Evolutionary conservation across 108 stramenopile species (phyloP).

Genomic region (Pseudonitzschia multistriata): DNA sequence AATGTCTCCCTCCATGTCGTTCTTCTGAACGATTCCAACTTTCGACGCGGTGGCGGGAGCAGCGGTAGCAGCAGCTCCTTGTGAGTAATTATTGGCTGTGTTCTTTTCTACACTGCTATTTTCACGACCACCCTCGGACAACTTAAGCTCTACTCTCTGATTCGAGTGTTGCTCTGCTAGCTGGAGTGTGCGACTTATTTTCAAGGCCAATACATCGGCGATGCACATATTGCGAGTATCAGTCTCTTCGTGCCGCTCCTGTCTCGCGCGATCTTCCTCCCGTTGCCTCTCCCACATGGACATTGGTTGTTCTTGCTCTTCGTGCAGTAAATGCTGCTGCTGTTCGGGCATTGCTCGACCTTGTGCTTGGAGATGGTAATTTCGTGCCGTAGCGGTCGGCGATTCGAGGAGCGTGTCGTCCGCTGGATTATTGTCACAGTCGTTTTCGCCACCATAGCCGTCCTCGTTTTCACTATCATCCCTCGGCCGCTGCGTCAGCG

Average conservation of each 20-base stretch:
- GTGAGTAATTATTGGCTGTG: neutral
- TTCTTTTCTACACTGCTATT: neutral
- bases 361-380: neutral
- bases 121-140: constrained; percentile 11
- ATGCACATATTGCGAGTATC: neutral
- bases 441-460: neutral
- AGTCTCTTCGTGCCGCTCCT: neutral
- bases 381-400: neutral
- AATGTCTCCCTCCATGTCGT: constrained; percentile 65
- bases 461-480: neutral
- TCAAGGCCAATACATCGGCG: neutral
- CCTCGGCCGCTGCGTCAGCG: neutral
- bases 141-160: neutral
- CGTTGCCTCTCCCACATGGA: neutral
- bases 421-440: neutral
- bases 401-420: neutral
- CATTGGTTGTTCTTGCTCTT: neutral
- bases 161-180: neutral
- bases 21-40: neutral
- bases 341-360: neutral
- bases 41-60: neutral
- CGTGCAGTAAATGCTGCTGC: neutral
- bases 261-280: neutral
- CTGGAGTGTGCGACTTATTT: neutral
- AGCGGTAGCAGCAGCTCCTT: neutral